Evolutionary conservation across 371 early-diverging fungal species (phyloP).

Genomic region (Apophysomyces variabilis): DNA sequence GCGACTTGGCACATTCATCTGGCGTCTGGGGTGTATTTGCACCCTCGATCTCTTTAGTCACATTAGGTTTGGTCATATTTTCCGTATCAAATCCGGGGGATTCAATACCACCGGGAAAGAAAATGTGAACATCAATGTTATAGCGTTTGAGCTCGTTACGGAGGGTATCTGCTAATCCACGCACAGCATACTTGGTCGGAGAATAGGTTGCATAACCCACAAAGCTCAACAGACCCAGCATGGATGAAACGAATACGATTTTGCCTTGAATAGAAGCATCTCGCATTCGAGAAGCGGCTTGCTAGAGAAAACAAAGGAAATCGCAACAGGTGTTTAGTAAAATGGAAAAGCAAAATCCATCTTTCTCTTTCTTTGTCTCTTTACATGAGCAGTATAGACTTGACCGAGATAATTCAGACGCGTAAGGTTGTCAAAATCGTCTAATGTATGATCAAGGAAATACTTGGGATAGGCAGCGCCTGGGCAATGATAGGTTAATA

Average conservation of each 20-base stretch:
- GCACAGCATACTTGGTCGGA: conserved; percentile 85
- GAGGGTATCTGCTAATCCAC: conserved; percentile 77
- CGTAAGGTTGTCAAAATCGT: conserved; percentile 67
- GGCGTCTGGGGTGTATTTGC: conserved; percentile 61
- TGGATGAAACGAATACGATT: conserved; percentile 82
- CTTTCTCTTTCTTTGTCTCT: no score
- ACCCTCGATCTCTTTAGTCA: conserved; percentile 86
- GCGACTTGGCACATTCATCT: conserved; percentile 62
- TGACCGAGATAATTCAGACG: conserved; percentile 85
- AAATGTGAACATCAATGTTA: conserved; percentile 77
- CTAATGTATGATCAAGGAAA: conserved; percentile 71
- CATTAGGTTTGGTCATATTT: conserved; percentile 81
- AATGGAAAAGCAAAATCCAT: background rate
- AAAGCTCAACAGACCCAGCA: conserved; percentile 76
- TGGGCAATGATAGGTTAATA: conserved; percentile 6
- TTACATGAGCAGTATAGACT: conserved; percentile 75
- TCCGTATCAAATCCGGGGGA: conserved; percentile 83
- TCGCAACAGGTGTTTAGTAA: background rate
- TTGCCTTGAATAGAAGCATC: conserved; percentile 66
- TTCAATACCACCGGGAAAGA: conserved; percentile 81
- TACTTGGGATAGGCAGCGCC: conserved; percentile 72
- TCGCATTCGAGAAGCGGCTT: conserved; percentile 70
- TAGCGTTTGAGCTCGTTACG: conserved; percentile 76
- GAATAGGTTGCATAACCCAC: conserved; percentile 85
- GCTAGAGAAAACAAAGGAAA: conserved; percentile 35